Percentiles rank a stretch among this genome's conserved stretches.
Conservation (phyloP, 371 early-diverging fungal species). For the Apophysomyces variabilis region DNA sequence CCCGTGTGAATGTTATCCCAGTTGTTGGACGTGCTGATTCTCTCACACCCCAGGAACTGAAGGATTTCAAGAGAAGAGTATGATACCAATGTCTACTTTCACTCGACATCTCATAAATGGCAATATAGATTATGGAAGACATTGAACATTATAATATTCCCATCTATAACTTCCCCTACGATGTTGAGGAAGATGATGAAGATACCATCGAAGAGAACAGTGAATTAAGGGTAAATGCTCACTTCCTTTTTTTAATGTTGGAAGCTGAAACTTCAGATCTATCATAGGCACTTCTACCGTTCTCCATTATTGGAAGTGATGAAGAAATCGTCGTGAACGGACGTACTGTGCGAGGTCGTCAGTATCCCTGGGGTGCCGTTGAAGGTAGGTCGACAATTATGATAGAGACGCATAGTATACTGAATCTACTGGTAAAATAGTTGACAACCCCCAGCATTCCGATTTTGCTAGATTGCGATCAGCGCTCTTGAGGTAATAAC, state of each 20-base stretch:
- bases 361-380: slow-evolving; percentile 99
- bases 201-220: slow-evolving; percentile 96
- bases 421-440: slow-evolving; percentile 28
- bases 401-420: not conserved
- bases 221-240: slow-evolving; percentile 69
- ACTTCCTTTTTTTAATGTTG: slow-evolving; percentile 1
- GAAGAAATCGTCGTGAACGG: slow-evolving; percentile 85
- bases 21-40: slow-evolving; percentile 85
- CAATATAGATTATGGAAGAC: slow-evolving; percentile 85
- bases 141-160: slow-evolving; percentile 93
- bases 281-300: slow-evolving; percentile 79
- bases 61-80: slow-evolving; percentile 84
- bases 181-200: slow-evolving; percentile 83
- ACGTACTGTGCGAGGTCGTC: slow-evolving; percentile 88
- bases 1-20: slow-evolving; percentile 95
- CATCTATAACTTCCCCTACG: slow-evolving; percentile 84
- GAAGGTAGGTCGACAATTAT: slow-evolving; percentile 58
- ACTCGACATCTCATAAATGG: not conserved
- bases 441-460: slow-evolving; percentile 89
- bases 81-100: not conserved
- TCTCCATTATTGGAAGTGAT: slow-evolving; percentile 96
- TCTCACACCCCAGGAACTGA: slow-evolving; percentile 74
- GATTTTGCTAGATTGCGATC: slow-evolving; percentile 97
- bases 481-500: slow-evolving; percentile 74
- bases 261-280: not conserved